Conservation (phyloP, 805 yeast genomes). For the Dipodascus geniculatus region DNA sequence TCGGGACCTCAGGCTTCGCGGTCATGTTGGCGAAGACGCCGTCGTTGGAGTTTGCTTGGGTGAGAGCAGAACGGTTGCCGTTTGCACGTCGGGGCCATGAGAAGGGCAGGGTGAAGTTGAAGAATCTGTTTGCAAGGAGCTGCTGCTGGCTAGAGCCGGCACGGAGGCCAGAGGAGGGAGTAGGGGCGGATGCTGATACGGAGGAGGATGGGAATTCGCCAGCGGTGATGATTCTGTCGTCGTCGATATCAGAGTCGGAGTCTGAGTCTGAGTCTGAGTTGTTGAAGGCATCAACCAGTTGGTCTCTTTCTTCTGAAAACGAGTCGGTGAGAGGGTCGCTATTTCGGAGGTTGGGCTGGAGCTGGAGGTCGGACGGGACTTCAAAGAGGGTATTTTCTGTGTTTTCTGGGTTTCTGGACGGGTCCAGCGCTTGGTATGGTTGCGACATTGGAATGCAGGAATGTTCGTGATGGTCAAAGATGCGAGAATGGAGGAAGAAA, state of each 20-base stretch:
- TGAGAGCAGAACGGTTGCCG: background rate
- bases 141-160: background rate
- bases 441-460: background rate
- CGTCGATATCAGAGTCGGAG: conserved; percentile 12
- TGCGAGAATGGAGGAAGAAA: too few relatives aligned
- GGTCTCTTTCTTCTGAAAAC: conserved; percentile 4
- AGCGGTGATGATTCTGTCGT: conserved; percentile 4
- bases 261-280: conserved; percentile 6
- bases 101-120: background rate
- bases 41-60: conserved; percentile 33
- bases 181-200: background rate
- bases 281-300: conserved; percentile 15
- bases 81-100: background rate
- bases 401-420: conserved; percentile 4
- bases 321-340: background rate
- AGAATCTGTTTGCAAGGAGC: background rate
- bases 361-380: conserved; percentile 5
- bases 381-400: conserved; percentile 7
- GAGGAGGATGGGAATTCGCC: background rate
- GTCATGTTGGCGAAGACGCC: conserved; percentile 89
- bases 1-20: conserved; percentile 67
- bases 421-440: conserved; percentile 5
- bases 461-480: too few relatives aligned
- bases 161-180: background rate
- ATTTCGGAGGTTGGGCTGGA: background rate